Base-by-base conservation (phyloP, 768 basidiomycete genomes). In the Amyloporia xantha region DNA sequence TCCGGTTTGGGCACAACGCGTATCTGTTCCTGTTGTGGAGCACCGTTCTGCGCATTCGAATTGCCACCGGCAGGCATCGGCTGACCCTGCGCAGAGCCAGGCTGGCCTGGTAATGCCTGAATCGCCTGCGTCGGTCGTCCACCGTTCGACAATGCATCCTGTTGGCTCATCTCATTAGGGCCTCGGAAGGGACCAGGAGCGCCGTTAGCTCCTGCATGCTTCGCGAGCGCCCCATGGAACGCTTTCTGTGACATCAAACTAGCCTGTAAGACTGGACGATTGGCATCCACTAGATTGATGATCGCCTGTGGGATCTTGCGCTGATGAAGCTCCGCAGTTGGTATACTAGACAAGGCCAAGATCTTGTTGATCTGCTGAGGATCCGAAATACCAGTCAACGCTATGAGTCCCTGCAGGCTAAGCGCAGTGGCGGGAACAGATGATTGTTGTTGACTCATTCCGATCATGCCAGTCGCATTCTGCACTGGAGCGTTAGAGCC, bases 261-360 rank as follows among this genome's bases (percentile, higher is more conserved):
- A 1, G 43, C 37, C 54, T 54, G 59, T 10, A 67, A 68, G 48
- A 48, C 53, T 4, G 56, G 1, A 35, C 85, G 78, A 55, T 83
- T 61, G 2, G 55, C 54, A 56, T 88, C 86, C 30, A 87, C 76
- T 49, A 78, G 70, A 26, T 64, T 50, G 41, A 89, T 81, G 47
- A 78, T 62, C n/a, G n/a, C n/a, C n/a, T n/a, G n/a, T n/a, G n/a
- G n/a, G n/a, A n/a, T n/a, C n/a, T n/a, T n/a, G n/a, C n/a, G n/a
- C n/a, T n/a, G n/a, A n/a, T n/a, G n/a, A n/a, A n/a, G n/a, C n/a
- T n/a, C n/a, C n/a, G n/a, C n/a, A n/a, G n/a, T n/a, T n/a, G n/a
- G n/a, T n/a, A n/a, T n/a, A n/a, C n/a, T n/a, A n/a, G n/a, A n/a
- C n/a, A n/a, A n/a, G n/a, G n/a, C n/a, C n/a, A n/a, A n/a, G n/a